Conservation (phyloP, 495 filamentous ascomycete species). For the Penicillium maclennaniae region DNA sequence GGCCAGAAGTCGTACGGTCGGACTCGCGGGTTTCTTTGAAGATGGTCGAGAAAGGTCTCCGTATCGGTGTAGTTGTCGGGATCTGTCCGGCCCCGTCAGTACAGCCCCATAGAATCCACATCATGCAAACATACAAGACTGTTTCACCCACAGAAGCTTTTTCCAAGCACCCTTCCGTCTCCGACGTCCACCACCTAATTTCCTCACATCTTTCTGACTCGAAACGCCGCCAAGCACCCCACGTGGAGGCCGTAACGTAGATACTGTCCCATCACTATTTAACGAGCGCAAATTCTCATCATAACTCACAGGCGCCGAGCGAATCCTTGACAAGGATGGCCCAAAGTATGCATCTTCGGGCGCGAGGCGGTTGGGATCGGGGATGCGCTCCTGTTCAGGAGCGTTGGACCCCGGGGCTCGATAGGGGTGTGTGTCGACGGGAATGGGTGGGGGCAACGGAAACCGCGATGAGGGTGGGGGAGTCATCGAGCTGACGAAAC, state of each 20-base stretch:
- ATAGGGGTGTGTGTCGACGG: slow-evolving; percentile 45
- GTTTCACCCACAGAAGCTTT: slow-evolving; percentile 96
- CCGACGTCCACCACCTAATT: slow-evolving; percentile 56
- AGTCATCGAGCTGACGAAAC: slow-evolving; percentile 37
- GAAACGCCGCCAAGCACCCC: slow-evolving; percentile 27
- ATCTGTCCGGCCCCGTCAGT: slow-evolving; percentile 49
- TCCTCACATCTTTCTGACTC: slow-evolving; percentile 40
- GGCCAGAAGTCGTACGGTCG: slow-evolving; percentile 98
- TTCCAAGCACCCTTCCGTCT: slow-evolving; percentile 73
- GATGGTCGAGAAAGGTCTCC: slow-evolving; percentile 89
- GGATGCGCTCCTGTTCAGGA: slow-evolving; percentile 46
- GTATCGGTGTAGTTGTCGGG: slow-evolving; percentile 98
- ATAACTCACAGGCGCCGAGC: slow-evolving; percentile 40
- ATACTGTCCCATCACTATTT: slow-evolving; percentile 29
- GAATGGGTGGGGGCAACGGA: slow-evolving; percentile 38
- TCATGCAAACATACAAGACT: slow-evolving; percentile 65
- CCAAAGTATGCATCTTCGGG: slow-evolving; percentile 81
- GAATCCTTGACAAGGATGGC: slow-evolving; percentile 52
- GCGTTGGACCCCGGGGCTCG: slow-evolving; percentile 32
- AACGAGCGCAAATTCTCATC: slow-evolving; percentile 34
- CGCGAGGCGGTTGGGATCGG: slow-evolving; percentile 60
- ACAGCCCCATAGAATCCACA: neutral
- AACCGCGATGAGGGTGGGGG: slow-evolving; percentile 33
- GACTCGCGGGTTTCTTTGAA: slow-evolving; percentile 91
- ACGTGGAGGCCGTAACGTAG: slow-evolving; percentile 37